A percentile compares a stretch with the other conserved stretches of the same genome.
Conservation (phyloP, 257 asterid species). For the Solanum chiquidenum region DNA sequence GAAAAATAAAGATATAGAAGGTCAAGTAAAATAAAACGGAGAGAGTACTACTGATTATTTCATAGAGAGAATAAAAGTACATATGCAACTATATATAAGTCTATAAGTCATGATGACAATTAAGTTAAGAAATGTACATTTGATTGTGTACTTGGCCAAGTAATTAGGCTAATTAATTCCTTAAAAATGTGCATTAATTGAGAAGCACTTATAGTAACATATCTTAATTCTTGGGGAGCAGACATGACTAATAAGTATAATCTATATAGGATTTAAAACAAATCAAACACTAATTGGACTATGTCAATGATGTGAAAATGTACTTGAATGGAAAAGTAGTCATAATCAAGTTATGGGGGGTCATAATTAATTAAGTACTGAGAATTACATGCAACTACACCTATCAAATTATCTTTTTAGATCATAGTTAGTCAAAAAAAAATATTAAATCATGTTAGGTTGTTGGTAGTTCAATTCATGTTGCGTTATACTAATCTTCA, state of each 20-base stretch:
- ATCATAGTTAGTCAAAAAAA: neutral
- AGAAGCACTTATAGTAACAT: neutral
- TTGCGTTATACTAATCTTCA: neutral
- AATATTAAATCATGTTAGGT: neutral
- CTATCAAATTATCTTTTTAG: neutral
- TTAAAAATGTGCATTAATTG: neutral
- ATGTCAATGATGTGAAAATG: neutral
- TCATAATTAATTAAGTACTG: neutral
- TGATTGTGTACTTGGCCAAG: neutral
- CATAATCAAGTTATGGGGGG: neutral
- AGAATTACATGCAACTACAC: neutral
- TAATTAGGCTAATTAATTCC: neutral
- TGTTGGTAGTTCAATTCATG: neutral
- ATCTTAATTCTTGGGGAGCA: neutral
- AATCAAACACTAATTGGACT: neutral
- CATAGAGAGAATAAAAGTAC: neutral
- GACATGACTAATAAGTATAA: neutral
- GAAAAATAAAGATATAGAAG: neutral
- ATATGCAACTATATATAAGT: neutral
- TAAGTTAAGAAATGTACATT: neutral
- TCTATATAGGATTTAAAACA: neutral
- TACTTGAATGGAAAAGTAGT: neutral
- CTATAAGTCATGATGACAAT: neutral
- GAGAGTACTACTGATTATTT: neutral
- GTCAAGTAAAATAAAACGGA: neutral